Evolutionary conservation across 108 stramenopile species (phyloP).

Genomic region (Seminavis robusta): DNA sequence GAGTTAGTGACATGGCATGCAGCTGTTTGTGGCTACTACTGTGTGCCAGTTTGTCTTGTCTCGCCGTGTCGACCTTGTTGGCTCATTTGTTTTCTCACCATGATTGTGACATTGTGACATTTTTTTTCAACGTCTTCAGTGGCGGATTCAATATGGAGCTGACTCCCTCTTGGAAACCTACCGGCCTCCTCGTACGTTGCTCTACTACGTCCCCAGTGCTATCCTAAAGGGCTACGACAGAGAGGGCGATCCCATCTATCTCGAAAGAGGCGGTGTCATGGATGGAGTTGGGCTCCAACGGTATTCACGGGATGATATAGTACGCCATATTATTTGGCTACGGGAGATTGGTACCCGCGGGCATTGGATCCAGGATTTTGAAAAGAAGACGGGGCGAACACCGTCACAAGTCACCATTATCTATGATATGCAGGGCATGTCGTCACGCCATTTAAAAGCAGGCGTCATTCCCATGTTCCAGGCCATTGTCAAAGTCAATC

Average conservation of each 20-base stretch:
- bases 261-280: slow-evolving; percentile 7
- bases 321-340: slow-evolving; percentile 14
- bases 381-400: slow-evolving; percentile 2
- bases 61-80: too few species aligned
- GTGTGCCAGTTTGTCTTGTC: too few species aligned
- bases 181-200: slow-evolving; percentile 1
- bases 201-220: slow-evolving; percentile 10
- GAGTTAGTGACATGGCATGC: too few species aligned
- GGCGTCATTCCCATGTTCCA: neutral
- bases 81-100: too few species aligned
- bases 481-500: slow-evolving; percentile 12
- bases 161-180: slow-evolving; percentile 12
- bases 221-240: slow-evolving; percentile 9
- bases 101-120: too few species aligned
- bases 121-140: too few species aligned
- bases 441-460: neutral
- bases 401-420: neutral
- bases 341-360: slow-evolving; percentile 4
- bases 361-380: slow-evolving; percentile 2
- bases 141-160: slow-evolving; percentile 1
- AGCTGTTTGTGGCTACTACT: too few species aligned
- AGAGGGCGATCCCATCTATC: slow-evolving; percentile 18
- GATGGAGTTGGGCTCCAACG: slow-evolving; percentile 3
- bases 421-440: slow-evolving; percentile 11
- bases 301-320: slow-evolving; percentile 13